Evolutionary conservation across 164 flowering plant genomes (phyloP), one percentile per base, ranked within the genome.

Genomic region (Magnolia officinalis): DNA sequence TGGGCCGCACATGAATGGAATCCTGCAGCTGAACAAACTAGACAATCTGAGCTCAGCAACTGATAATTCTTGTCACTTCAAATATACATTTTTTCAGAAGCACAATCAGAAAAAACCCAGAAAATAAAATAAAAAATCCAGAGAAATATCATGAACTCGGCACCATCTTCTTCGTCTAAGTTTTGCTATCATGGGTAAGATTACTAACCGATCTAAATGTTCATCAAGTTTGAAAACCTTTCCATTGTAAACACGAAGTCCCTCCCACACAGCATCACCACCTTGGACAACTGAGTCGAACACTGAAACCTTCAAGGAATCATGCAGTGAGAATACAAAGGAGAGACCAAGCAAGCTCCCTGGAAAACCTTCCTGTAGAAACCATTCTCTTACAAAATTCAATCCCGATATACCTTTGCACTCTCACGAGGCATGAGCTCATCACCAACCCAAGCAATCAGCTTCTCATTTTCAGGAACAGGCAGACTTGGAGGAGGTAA

Each of bases 271-370:
- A 61, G 89, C 92, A 83, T 96, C 99, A 77, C 99, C 99, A 66
- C 99, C 99, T 96, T 96, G 99, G 81, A 96, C 99, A 79, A 94
- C 87, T 1, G 99, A 96, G 80, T 96, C 98, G 76, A 92, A 86
- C 20, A 91, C 98, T 70, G 98, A 96, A 85, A 96, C 97, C 99
- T 96, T 75, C 64, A 70, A 67, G 31, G 16, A 51, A 19, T 26
- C 20, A 72, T 10, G 61, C 37, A 14, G 65, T 67, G 26, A 24
- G 68, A 70, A 76, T 59, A 21, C 11, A 29, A 23, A 67, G 50
- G 11, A 69, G 67, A 69, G 37, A 26, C 10, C 75, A 73, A 71
- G 24, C 21, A 71, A 52, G 50, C 50, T 16, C 29, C 37, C 45
- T 29, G 31, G n/a, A 68, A 68, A 68, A 68, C 18, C 50, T 37